Evolutionary conservation across 2,329 filamentous ascomycete species (phyloP).

Genomic region (Zelopaecilomyces penicillatus): DNA sequence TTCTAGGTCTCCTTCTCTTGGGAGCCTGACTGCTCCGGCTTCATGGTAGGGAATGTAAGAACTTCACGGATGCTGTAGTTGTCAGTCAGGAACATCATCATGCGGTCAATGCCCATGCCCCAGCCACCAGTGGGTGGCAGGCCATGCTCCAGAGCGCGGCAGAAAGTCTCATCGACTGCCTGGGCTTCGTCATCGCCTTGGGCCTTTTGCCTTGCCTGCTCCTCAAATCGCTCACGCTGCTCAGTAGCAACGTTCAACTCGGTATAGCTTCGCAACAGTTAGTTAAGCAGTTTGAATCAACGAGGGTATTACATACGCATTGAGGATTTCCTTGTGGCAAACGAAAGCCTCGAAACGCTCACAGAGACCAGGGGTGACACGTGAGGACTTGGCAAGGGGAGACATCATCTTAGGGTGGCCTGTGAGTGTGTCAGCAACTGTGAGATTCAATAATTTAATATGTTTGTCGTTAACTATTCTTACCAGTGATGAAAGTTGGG

Average conservation of each 20-base stretch:
- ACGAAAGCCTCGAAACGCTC: constrained; percentile 98
- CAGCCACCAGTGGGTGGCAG: constrained; percentile 91
- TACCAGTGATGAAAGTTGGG: constrained; percentile 54
- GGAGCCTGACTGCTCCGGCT: constrained; percentile 56
- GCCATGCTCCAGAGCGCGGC: constrained; percentile 79
- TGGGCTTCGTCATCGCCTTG: constrained; percentile 97
- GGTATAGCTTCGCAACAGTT: constrained; percentile 50
- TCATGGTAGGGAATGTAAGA: constrained; percentile 95
- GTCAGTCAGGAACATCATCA: constrained; percentile 93
- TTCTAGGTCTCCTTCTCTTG: background rate
- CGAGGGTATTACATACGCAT: constrained; percentile 48
- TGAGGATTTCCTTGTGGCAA: constrained; percentile 68
- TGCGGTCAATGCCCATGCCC: constrained; percentile 90
- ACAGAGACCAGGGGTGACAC: constrained; percentile 71
- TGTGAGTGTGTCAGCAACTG: background rate
- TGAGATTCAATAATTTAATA: no score
- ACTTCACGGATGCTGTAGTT: constrained; percentile 94
- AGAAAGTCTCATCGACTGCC: constrained; percentile 92
- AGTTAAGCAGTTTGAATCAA: background rate
- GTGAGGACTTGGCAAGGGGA: constrained; percentile 92
- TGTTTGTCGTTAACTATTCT: background rate
- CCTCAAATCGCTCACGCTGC: constrained; percentile 75
- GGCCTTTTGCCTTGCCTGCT: constrained; percentile 92
- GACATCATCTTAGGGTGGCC: constrained; percentile 70
- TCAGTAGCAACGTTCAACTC: constrained; percentile 92